Evolutionary conservation across 306 rosid genomes (phyloP).

Genomic region (Medicago ruthenica): DNA sequence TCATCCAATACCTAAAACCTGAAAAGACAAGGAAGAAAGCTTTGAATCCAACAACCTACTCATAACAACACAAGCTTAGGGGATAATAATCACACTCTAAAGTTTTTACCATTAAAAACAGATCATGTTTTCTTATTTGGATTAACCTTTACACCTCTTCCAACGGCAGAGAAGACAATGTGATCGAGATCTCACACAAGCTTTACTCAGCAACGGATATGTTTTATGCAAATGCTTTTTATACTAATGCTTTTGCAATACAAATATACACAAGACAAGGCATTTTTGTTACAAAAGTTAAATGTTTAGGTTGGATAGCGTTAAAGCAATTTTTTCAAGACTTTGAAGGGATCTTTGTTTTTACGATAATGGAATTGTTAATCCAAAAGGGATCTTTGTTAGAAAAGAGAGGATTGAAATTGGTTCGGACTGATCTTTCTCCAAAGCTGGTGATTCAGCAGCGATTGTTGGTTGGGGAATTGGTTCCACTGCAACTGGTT

Average conservation of each 20-base stretch:
- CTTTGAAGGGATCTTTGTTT: constrained; percentile 16
- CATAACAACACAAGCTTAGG: not conserved
- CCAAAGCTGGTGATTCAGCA: no score
- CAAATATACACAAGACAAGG: not conserved
- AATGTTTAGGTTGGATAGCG: not conserved
- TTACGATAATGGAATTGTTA: no score
- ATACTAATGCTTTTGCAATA: constrained; percentile 26
- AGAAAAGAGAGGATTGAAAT: no score
- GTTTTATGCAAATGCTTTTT: constrained; percentile 4
- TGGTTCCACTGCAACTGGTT: no score
- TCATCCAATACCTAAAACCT: no score
- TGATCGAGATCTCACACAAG: not conserved
- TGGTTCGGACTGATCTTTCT: no score
- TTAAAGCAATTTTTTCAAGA: constrained; percentile 23
- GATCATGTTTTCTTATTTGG: constrained; percentile 8
- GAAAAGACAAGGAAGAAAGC: no score
- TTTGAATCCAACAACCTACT: no score
- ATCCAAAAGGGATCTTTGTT: no score
- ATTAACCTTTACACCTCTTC: constrained; percentile 32
- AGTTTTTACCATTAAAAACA: constrained; percentile 17
- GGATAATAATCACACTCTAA: constrained; percentile 18
- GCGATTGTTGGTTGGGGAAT: no score
- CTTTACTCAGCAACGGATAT: constrained; percentile 39
- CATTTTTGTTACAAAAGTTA: not conserved
- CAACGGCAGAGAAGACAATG: constrained; percentile 29